Evolutionary conservation across 257 asterid genomes (phyloP).

Genomic region (Thymus mandschuricus): DNA sequence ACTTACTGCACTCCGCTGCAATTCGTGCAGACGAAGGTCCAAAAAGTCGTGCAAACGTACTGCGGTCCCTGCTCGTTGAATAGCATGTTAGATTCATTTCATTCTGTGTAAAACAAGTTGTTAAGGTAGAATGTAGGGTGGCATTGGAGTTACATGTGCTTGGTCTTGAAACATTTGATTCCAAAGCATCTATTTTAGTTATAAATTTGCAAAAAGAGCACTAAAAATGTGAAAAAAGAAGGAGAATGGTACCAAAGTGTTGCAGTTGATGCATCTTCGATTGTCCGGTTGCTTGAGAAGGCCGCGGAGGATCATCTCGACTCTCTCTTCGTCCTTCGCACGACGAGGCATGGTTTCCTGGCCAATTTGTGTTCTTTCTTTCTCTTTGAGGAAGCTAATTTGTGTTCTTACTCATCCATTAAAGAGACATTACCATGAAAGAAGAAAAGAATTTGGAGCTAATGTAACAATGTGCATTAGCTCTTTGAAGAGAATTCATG

Average conservation of each 20-base stretch:
- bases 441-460: background rate
- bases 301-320: conserved; percentile 70
- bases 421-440: too few species aligned
- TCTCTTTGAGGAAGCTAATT: conserved; percentile 8
- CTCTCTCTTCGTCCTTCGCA: conserved; percentile 65
- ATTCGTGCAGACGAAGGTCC: conserved; percentile 89
- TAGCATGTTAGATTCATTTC: conserved; percentile 10
- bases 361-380: conserved; percentile 11
- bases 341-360: conserved; percentile 54
- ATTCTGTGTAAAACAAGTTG: background rate
- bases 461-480: background rate
- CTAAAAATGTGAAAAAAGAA: background rate
- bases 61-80: conserved; percentile 80
- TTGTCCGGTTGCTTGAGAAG: conserved; percentile 79
- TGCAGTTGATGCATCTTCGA: conserved; percentile 87
- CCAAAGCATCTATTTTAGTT: too few species aligned
- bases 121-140: background rate
- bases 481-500: too few species aligned
- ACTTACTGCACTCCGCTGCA: conserved; percentile 99
- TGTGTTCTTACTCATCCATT: too few species aligned
- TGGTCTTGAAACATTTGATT: background rate
- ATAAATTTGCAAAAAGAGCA: too few species aligned
- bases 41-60: conserved; percentile 88
- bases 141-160: background rate
- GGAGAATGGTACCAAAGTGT: conserved; percentile 53